Evolutionary conservation across 306 rosid species (phyloP).

Genomic region (Parietaria judaica): DNA sequence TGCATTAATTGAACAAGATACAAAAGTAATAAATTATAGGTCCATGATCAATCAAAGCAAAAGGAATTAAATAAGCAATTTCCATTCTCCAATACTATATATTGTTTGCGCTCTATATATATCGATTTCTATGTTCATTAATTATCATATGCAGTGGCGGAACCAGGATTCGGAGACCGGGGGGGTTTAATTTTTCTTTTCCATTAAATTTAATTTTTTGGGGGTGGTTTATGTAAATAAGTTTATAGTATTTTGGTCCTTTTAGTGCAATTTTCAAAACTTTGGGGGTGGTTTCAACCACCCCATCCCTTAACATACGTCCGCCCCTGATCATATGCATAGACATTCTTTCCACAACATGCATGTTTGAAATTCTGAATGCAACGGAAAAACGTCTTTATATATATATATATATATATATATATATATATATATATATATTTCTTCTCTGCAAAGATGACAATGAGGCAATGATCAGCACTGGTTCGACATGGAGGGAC

Average conservation of each 20-base stretch:
- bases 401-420: neutral
- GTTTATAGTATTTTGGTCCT: too few relatives aligned
- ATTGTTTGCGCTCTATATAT: neutral
- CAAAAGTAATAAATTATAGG: neutral
- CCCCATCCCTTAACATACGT: too few relatives aligned
- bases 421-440: neutral
- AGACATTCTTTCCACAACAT: neutral
- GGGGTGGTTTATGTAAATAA: too few relatives aligned
- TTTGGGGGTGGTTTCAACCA: too few relatives aligned
- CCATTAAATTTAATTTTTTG: too few relatives aligned
- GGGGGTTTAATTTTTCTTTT: too few relatives aligned
- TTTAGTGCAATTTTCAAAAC: too few relatives aligned
- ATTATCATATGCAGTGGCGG: neutral
- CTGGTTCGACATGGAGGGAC: slow-evolving; percentile 6
- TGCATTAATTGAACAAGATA: slow-evolving; percentile 2
- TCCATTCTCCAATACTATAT: neutral
- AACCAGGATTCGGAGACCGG: too few relatives aligned
- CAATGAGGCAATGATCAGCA: neutral
- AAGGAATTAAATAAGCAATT: neutral
- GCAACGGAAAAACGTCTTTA: slow-evolving; percentile 1
- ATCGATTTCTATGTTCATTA: slow-evolving; percentile 2
- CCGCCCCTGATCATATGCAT: neutral
- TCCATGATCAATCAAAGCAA: neutral
- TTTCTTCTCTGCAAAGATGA: neutral
- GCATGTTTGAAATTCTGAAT: neutral